phyloP scores from a whole-genome alignment of 371 early-diverging fungal species.

The Mortierella sp. region DNA sequence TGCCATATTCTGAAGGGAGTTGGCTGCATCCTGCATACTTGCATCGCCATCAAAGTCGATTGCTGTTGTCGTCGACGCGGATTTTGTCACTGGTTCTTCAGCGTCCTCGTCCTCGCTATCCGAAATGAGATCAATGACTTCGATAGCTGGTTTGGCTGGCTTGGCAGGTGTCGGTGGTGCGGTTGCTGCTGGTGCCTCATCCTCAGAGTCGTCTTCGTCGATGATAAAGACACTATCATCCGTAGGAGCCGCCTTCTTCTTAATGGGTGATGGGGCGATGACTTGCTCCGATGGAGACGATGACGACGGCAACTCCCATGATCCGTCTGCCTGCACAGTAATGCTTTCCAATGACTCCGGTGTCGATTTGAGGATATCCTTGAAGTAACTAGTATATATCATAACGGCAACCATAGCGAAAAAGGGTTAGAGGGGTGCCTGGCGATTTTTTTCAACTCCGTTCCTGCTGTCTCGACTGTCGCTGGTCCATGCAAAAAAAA shows the following conservation, averaged over 20 bases:
- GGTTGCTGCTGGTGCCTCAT: constrained; percentile 27
- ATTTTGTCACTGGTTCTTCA: constrained; percentile 8
- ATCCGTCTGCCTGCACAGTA: constrained; percentile 72
- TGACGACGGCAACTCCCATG: constrained; percentile 61
- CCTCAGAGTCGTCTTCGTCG: constrained; percentile 47
- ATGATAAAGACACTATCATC: constrained; percentile 35
- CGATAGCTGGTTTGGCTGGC: constrained; percentile 40
- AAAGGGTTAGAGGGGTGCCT: not conserved
- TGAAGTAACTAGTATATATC: constrained; percentile 69
- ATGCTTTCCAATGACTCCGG: constrained; percentile 67
- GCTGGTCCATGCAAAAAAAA: not conserved
- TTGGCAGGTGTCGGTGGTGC: constrained; percentile 24
- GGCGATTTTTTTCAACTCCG: too few relatives aligned
- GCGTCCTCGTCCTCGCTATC: constrained; percentile 70
- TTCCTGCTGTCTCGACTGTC: not conserved
- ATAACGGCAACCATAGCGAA: not conserved
- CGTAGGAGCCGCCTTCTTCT: constrained; percentile 9
- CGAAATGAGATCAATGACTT: constrained; percentile 77
- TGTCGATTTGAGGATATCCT: constrained; percentile 68
- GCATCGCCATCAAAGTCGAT: constrained; percentile 35
- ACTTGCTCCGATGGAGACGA: constrained; percentile 10
- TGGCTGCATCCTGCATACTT: constrained; percentile 36
- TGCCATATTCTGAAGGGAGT: constrained; percentile 32
- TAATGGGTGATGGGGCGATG: constrained; percentile 26
- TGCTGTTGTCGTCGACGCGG: not conserved